Evolutionary conservation across 257 asterid genomes (phyloP).

Genomic region (Handroanthus guayacan): DNA sequence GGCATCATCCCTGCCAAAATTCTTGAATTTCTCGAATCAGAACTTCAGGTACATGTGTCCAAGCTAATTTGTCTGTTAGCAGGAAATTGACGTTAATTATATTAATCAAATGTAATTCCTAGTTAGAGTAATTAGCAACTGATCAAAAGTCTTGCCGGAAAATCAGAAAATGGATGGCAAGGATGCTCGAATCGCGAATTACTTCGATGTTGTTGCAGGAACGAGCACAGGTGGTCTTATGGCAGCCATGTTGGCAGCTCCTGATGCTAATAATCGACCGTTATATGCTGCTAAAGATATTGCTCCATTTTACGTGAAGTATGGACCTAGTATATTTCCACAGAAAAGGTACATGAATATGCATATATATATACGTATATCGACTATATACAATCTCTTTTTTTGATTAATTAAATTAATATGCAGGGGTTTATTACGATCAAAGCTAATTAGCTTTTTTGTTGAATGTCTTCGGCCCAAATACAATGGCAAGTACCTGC

Average conservation of each 20-base stretch:
- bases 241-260: conserved; percentile 59
- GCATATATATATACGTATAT: not conserved
- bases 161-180: conserved; percentile 53
- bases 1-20: conserved; percentile 70
- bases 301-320: conserved; percentile 44
- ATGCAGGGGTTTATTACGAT: conserved; percentile 50
- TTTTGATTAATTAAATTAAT: not conserved
- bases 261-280: conserved; percentile 52
- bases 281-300: conserved; percentile 62
- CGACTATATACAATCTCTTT: not conserved
- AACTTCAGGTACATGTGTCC: conserved; percentile 55
- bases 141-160: too few species aligned
- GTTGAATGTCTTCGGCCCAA: conserved; percentile 45
- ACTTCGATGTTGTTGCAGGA: conserved; percentile 61
- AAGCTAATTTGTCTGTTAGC: not conserved
- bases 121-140: too few species aligned
- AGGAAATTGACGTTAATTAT: not conserved
- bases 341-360: conserved; percentile 27
- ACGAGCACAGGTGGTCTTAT: conserved; percentile 69
- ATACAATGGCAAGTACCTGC: conserved; percentile 57
- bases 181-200: conserved; percentile 57
- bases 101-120: too few species aligned
- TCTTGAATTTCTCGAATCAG: conserved; percentile 61
- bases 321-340: conserved; percentile 62
- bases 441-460: too few species aligned